Base-by-base conservation (phyloP, 2,329 filamentous ascomycete genomes). In the Lachnellula willkommii region DNA sequence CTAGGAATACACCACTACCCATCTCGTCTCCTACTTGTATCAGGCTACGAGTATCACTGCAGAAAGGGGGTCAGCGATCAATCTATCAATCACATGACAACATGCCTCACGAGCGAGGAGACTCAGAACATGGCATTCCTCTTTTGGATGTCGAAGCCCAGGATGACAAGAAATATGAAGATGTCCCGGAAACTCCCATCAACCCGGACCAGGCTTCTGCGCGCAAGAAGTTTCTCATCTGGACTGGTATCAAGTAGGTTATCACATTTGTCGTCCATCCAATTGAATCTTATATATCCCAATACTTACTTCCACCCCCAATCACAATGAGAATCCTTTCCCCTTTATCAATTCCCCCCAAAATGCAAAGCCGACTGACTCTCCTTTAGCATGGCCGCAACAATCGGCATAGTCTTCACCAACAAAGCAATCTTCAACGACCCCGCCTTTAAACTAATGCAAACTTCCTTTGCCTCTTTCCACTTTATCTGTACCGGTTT, bases 391-490 rank as follows among this genome's bases (percentile, higher is more conserved):
- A 65, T 66, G 62, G 26, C 54, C 17, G 55, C 62, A 11, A 66
- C 64, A 6, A 66, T 66, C 48, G 64, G 64, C 45, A 66, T 66
- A 43, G 64, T 66, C 14, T 66, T 66, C 52, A 66, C 64, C 43
- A 66, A 66, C 53, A 66, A 66, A 50, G 64, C 64, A 14, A 66
- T 66, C 50, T 66, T 66, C 52, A 55, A 60, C 40, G 64, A 66
- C 47, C 64, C 64, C 17, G 53, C 56, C 43, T 66, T 66, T 53
- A 66, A 63, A 55, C n/a, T 65, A 50, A 66, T 65, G 61, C 64
- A 66, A 47, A 65, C 63, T 1, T 59, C 55, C 1, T 66, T 66
- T 51, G 64, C 63, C 3, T 57, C 49, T 28, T 66, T 66, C 45
- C 64, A 66, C 42, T 66, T 66, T 42, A 52, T 66, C 22, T 66